Evolutionary conservation across 2,329 filamentous ascomycete genomes (phyloP), one percentile per base, ranked within the genome.

Genomic region (Neophaeococcomyces mojaviensis): DNA sequence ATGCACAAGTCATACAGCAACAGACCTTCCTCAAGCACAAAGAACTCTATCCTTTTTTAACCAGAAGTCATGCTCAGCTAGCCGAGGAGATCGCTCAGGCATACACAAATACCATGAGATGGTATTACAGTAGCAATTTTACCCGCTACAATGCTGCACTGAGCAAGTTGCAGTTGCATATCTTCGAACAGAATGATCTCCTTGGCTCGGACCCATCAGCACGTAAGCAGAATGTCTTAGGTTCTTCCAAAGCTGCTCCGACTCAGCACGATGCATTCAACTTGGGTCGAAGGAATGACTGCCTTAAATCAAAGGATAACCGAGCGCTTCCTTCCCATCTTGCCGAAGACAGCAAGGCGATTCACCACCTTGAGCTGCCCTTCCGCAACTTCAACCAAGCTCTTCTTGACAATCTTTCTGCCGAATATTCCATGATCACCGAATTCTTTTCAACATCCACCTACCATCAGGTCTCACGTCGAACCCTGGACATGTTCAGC

Each of bases 21-120:
- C 87, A 94, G 61, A 86, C 84, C 49, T 88, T 98, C 57, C 70
- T 96, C 39, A 83, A 79, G 56, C 94, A 88, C 69, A 94, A 87
- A 63, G 88, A 95, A 28, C 70, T 96, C 0, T 98, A 83, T 65
- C 75, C 79, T 4, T 98, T 97, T 60, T 73, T 98, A 26, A 81
- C 87, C 49, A 82, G 79, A 56, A 84, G 90, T 54, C 88, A 97
- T 58, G 72, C 84, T 1, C 74, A 79, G n/a, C 78, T 98, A 4
- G 88, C 87, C 7, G 83, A 89, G 44, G 87, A 98, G 64, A 94
- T 98, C 54, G 82, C 82, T 7, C 84, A 88, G 62, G 92, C 94
- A 3, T 98, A 98, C 60, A 83, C 94, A 69, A 95, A 96, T 63
- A 98, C 94, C 0, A 98, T 98, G 88, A 81, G 88, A 44, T 98